Percentiles rank a stretch among this genome's conserved stretches.
Evolutionary conservation across 306 rosid species (phyloP).

Genomic region (Rosa rugosa): DNA sequence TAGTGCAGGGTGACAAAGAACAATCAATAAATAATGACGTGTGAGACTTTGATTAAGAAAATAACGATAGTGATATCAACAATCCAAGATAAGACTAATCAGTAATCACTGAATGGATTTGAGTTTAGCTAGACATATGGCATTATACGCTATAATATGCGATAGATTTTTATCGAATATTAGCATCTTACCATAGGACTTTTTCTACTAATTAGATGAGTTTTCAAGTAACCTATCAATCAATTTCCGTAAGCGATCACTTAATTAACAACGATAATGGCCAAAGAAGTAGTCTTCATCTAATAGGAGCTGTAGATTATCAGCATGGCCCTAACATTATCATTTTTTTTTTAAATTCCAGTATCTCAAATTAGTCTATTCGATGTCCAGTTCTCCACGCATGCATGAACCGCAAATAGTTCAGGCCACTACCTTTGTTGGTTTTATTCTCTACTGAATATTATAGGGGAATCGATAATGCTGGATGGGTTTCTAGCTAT

Average conservation of each 20-base stretch:
- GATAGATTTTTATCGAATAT: not conserved
- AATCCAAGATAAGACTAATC: no score
- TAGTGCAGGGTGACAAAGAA: no score
- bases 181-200: not conserved
- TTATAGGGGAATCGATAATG: not conserved
- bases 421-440: not conserved
- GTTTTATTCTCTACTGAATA: slow-evolving; percentile 6
- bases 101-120: no score
- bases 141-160: not conserved
- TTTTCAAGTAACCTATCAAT: not conserved
- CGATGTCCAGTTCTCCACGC: not conserved
- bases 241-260: not conserved
- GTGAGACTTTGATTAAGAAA: no score
- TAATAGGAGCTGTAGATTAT: slow-evolving; percentile 15
- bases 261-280: not conserved
- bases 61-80: no score
- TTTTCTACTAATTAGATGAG: not conserved
- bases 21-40: no score
- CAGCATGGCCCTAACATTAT: not conserved
- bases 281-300: not conserved
- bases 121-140: not conserved
- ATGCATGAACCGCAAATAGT: not conserved
- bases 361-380: not conserved
- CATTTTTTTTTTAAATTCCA: not conserved
- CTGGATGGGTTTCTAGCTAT: no score